Conservation (phyloP, 148 eudicot genomes). For the Spergularia bocconei region DNA sequence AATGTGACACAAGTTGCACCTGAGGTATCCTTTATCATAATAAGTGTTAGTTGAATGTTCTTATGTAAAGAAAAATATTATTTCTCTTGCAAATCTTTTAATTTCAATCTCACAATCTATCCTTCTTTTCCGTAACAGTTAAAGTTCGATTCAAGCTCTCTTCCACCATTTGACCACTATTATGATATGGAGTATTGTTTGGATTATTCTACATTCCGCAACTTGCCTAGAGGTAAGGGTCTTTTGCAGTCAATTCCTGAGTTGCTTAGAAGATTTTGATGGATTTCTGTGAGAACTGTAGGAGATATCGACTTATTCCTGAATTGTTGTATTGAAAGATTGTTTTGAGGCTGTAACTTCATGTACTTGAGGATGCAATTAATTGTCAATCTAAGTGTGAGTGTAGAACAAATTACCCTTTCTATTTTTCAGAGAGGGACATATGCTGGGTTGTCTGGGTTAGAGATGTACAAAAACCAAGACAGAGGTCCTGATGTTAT, state of each 20-base stretch:
- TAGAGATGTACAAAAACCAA: too few species aligned
- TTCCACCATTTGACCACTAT: slow-evolving; percentile 57
- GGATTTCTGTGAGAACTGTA: slow-evolving; percentile 1
- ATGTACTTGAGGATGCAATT: too few species aligned
- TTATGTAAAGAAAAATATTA: neutral
- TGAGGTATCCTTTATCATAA: slow-evolving; percentile 41
- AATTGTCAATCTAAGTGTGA: too few species aligned
- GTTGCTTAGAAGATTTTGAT: neutral
- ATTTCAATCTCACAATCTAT: neutral
- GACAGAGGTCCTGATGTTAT: too few species aligned
- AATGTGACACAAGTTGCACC: slow-evolving; percentile 49
- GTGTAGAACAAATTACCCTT: too few species aligned
- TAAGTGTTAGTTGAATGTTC: slow-evolving; percentile 3
- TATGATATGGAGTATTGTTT: slow-evolving; percentile 93
- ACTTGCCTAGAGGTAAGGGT: slow-evolving; percentile 52
- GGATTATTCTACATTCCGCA: slow-evolving; percentile 81
- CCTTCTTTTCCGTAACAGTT: slow-evolving; percentile 46
- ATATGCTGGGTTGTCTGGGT: too few species aligned
- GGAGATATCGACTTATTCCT: too few species aligned
- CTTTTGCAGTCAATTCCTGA: neutral
- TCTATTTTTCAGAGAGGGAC: too few species aligned
- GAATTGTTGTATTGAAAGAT: too few species aligned
- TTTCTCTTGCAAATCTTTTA: neutral
- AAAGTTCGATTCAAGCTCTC: slow-evolving; percentile 33
- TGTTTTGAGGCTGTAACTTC: too few species aligned